Evolutionary conservation across 2,329 filamentous ascomycete species (phyloP), one percentile per base, ranked within the genome.

Genomic region (Aspergillus sp.): DNA sequence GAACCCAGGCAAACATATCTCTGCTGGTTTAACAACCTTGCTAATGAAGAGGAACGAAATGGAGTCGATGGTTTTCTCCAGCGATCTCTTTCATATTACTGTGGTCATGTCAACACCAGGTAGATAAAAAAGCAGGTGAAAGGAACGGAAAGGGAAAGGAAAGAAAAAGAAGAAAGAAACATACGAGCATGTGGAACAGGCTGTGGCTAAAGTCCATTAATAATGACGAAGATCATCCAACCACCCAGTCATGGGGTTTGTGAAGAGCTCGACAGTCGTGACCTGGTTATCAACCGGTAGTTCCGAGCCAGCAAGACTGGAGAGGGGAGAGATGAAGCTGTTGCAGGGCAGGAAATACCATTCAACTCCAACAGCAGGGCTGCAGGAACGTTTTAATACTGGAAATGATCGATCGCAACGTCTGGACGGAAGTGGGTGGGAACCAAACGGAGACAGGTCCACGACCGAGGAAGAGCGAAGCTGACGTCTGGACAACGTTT

Each of bases 1-100:
- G 28, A 36, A 41, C n/a, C 46, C 50, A 46, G 35, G 46, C 35
- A 38, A 47, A 48, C 47, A 57, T 54, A 37, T 47, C 38, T 37
- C 30, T n/a, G 31, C 30, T 39, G 4, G 7, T 28, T 27, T 11
- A 40, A 42, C n/a, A 13, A 33, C 26, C 19, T 19, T 19, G 27
- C 28, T 19, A 29, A 43, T 30, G 6, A 11, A 40, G 27, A 26
- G n/a, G 19, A 41, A 10, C 7, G 27, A 34, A 28, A 33, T 28
- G 30, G 13, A 40, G 33, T 6, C 7, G 29, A 13, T 9, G 12
- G 37, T 11, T 12, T 39, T 39, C 37, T 39, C 37, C 26, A 37
- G 19, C 31, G 13, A 28, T 43, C 27, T 43, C 11, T 43, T 13
- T 33, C 37, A 29, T 33, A 27, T 32, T 27, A 38, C 35, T 29